Conservation (phyloP, 1,284 basidiomycete genomes). For the Ganoderma multipileum region DNA sequence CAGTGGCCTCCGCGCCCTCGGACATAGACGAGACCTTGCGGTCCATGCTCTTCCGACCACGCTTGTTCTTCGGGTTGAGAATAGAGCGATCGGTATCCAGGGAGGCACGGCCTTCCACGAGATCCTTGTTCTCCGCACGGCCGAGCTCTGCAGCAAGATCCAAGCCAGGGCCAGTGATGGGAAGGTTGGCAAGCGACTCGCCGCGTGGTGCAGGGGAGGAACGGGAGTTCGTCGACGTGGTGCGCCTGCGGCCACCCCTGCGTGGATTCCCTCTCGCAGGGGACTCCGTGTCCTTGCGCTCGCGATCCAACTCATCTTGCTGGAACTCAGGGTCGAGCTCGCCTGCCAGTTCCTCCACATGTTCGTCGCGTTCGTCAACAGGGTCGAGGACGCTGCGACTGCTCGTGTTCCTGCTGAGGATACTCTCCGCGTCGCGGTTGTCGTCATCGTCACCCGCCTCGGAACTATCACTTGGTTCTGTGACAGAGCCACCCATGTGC, state of each 20-base stretch:
- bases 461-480: slow-evolving; percentile 50
- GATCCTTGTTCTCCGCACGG: slow-evolving; percentile 84
- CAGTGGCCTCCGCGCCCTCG: slow-evolving; percentile 49
- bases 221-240: slow-evolving; percentile 51
- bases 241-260: slow-evolving; percentile 59
- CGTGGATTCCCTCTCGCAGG: slow-evolving; percentile 48
- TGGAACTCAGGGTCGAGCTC: slow-evolving; percentile 44
- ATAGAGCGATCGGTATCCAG: slow-evolving; percentile 59
- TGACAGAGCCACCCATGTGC: slow-evolving; percentile 60
- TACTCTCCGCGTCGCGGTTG: slow-evolving; percentile 54
- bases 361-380: slow-evolving; percentile 40
- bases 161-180: slow-evolving; percentile 85
- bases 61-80: slow-evolving; percentile 54
- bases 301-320: slow-evolving; percentile 34
- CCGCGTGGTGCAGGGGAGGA: slow-evolving; percentile 58
- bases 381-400: slow-evolving; percentile 55
- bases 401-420: slow-evolving; percentile 54
- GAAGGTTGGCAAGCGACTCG: slow-evolving; percentile 80
- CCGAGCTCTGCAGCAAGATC: slow-evolving; percentile 92
- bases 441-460: slow-evolving; percentile 58
- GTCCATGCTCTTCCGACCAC: slow-evolving; percentile 56
- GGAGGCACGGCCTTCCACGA: slow-evolving; percentile 59
- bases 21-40: slow-evolving; percentile 45
- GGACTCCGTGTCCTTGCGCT: slow-evolving; percentile 37
- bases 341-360: slow-evolving; percentile 53